Base-by-base conservation (phyloP, 306 rosid genomes). In the Castanea mollissima region DNA sequence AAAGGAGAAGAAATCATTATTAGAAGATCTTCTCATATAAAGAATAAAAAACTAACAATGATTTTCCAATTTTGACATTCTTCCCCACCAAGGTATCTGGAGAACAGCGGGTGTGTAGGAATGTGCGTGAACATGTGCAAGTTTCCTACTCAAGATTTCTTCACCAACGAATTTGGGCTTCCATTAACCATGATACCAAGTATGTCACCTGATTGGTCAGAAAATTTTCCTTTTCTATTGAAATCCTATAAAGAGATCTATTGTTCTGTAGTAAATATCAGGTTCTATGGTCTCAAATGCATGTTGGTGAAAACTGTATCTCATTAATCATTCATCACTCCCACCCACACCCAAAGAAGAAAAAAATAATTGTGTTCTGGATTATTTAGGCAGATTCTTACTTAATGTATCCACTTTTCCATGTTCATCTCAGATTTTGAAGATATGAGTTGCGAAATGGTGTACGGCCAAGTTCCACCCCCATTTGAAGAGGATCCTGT, bases 111-210 rank as follows among this genome's bases (percentile, higher is more conserved):
- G 14, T 95, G 99, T 68, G 97, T 93, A 16, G 97, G 98, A 74
- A 89, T 88, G 99, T 95, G 99, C 56, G 92, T 95, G 86, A 95
- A 95, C 78, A 95, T 95, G 99, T 92, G 98, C 98, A 95, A 95
- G 86, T 84, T 91, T 77, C 99, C 98, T 12, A 91, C 99, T 59
- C 98, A 92, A 92, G 97, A 95, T 87, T 95, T 95, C 88, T 95
- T 91, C 91, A 92, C 97, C 11, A 87, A 92, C 49, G 99, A 95
- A 78, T 93, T 95, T 81, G 99, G 98, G 69, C 99, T 95, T 79
- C 98, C 99, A 5, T 87, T 92, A 78, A 95, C 97, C 73, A 92
- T 95, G 99, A 95, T 78, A 73, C 99, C 99, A 7, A 92, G 98
- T 95, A 92, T 60, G 91, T 84, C 49, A 7, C n/a, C 14, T 73